Evolutionary conservation across 106 monocot genomes (phyloP), one percentile per base, ranked within the genome.

Genomic region (Chionographis japonica): DNA sequence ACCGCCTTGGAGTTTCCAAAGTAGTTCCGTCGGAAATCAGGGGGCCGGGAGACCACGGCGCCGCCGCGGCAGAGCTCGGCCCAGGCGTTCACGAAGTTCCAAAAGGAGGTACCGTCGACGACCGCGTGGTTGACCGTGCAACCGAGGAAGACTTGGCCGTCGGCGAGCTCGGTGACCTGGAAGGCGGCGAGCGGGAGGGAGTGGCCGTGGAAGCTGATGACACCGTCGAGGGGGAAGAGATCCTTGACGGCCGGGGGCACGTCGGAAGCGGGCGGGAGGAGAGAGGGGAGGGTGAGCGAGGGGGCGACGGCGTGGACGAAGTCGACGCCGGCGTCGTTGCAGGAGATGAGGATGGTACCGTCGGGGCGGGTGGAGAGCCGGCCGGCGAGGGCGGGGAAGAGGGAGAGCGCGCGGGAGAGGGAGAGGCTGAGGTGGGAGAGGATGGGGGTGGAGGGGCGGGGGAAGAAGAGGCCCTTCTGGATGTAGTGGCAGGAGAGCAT

Each of bases 401-500:
- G 65, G 50, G 86, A 71, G 62, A 97, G 88, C 8, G 84, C 80
- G 35, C 60, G 67, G 46, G 95, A 84, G 16, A 97, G 89, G 54
- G 95, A 82, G 49, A 19, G 50, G 18, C 18, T n/a, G 63, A 97
- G 86, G 15, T 80, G 84, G 62, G 77, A 14, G 11, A 86, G 12
- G 39, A 67, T 61, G 52, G 81, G 75, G 38, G 69, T 20, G 17
- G 76, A 72, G 0, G 88, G 80, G 4, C 42, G 53, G 17, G 91
- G 64, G 70, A 89, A 89, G 69, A 97, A 80, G 71, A 89, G 84
- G 8, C 95, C 95, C 62, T 92, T 97, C 63, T 92, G 92, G 73
- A 97, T 97, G 80, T 97, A 97, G 67, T 89, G 80, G 86, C 86
- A 83, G 27, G 94, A 90, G 52, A 92, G 89, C 95, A 92, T 95